phyloP scores from a whole-genome alignment of 768 basidiomycete species.

The Hysterangium stoloniferum region DNA sequence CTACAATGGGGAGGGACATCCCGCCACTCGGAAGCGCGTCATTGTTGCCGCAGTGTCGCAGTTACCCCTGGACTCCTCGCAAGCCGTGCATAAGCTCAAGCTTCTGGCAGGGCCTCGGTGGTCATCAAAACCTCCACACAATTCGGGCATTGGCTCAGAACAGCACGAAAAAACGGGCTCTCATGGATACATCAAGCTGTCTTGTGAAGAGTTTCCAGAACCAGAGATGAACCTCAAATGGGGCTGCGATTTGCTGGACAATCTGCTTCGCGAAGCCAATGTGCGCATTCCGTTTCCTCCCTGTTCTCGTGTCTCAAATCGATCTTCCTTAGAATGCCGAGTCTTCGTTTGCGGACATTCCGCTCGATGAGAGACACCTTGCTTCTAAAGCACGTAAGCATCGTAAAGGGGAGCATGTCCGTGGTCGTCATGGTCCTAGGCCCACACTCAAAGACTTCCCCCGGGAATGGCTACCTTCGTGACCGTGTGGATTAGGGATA shows the following conservation, averaged over 20 bases:
- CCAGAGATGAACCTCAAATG: conserved; percentile 89
- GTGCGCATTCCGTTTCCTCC: conserved; percentile 42
- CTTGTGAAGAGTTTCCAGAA: conserved; percentile 79
- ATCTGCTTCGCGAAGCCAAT: conserved; percentile 73
- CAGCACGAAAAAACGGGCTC: conserved; percentile 36
- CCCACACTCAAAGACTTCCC: conserved; percentile 79
- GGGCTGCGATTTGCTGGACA: conserved; percentile 81
- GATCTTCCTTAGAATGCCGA: conserved; percentile 28
- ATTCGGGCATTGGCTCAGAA: conserved; percentile 48
- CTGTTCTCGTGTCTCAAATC: conserved; percentile 14
- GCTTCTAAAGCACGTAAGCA: conserved; percentile 64
- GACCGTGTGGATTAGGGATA: too few relatives aligned
- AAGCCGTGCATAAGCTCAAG: conserved; percentile 76
- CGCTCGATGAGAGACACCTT: conserved; percentile 77
- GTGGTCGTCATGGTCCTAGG: conserved; percentile 42
- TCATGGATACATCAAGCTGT: conserved; percentile 84
- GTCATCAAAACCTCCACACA: conserved; percentile 64
- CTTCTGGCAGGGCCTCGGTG: conserved; percentile 86
- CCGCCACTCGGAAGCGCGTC: conserved; percentile 59
- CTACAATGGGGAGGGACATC: conserved; percentile 73
- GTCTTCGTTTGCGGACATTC: conserved; percentile 53
- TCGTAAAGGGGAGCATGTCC: conserved; percentile 62
- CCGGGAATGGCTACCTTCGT: conserved; percentile 65
- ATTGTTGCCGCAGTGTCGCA: conserved; percentile 68
- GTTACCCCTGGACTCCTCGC: conserved; percentile 56